Percentiles rank a stretch among this genome's conserved stretches.
Conservation (phyloP, 2,329 filamentous ascomycete species). For the Tolypocladium capitatum region DNA sequence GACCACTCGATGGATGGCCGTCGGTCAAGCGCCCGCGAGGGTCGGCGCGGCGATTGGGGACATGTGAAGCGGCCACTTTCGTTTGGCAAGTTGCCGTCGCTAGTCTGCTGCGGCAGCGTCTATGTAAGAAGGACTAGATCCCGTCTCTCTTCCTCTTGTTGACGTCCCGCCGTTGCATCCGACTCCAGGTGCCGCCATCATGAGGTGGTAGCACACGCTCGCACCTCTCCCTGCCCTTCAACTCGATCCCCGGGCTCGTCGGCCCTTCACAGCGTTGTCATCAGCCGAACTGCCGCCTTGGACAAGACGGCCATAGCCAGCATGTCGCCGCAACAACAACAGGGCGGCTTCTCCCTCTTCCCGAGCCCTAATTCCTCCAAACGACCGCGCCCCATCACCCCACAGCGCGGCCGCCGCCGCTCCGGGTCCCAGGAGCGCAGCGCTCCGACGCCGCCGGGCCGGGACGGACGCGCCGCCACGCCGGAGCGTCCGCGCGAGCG, state of each 20-base stretch:
- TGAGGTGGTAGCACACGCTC: neutral
- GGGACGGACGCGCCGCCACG: constrained; percentile 14
- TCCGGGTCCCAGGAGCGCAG: constrained; percentile 22
- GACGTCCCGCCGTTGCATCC: neutral
- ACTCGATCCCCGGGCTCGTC: neutral
- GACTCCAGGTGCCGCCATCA: too few species aligned
- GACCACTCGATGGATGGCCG: neutral
- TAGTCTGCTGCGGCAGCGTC: neutral
- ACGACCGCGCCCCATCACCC: constrained; percentile 8
- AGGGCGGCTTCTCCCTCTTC: constrained; percentile 37
- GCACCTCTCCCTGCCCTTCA: neutral
- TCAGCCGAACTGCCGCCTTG: neutral
- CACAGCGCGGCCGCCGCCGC: constrained; percentile 18
- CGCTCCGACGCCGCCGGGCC: constrained; percentile 13
- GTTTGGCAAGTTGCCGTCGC: neutral
- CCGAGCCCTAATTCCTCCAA: constrained; percentile 32
- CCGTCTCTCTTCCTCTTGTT: neutral
- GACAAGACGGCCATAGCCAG: neutral
- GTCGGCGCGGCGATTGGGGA: neutral
- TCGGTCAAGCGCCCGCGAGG: neutral
- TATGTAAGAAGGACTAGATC: neutral
- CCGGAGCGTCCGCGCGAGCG: constrained; percentile 5
- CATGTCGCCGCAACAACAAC: constrained; percentile 1
- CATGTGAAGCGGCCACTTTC: neutral
- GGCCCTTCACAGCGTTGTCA: neutral